Evolutionary conservation across 305 asterid species (phyloP).

Genomic region (Plantago coronopus): DNA sequence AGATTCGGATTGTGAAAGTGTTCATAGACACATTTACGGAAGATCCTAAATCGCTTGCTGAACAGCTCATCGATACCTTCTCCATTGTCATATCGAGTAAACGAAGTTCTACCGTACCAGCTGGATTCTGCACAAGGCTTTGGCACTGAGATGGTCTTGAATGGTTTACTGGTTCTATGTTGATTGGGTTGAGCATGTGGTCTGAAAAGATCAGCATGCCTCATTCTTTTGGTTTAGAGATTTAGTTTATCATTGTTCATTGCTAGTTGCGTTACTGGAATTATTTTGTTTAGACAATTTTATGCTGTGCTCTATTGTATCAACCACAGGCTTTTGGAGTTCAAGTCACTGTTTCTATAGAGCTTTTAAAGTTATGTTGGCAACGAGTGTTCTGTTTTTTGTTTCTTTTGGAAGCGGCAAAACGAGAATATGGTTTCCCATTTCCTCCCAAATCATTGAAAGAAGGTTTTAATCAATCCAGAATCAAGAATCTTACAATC

Average conservation of each 20-base stretch:
- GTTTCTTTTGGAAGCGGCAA: too few relatives aligned
- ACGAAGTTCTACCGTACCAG: constrained; percentile 43
- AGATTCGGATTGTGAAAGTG: constrained; percentile 61
- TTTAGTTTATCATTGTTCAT: constrained; percentile 22
- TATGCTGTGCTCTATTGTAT: too few relatives aligned
- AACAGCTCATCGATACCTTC: constrained; percentile 71
- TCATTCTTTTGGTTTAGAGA: constrained; percentile 30
- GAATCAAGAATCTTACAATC: constrained; percentile 76
- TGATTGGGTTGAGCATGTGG: constrained; percentile 15
- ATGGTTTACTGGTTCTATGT: not conserved
- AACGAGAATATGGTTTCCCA: too few relatives aligned
- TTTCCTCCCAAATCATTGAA: too few relatives aligned
- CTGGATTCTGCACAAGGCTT: constrained; percentile 78
- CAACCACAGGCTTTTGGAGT: too few relatives aligned
- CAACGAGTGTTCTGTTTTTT: too few relatives aligned
- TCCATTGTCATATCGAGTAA: constrained; percentile 54
- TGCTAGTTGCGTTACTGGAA: constrained; percentile 17
- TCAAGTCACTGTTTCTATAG: too few relatives aligned
- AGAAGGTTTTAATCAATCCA: constrained; percentile 22
- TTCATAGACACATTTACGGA: constrained; percentile 64
- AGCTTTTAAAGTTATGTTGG: too few relatives aligned
- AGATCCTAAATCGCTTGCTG: constrained; percentile 80
- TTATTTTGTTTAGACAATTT: not conserved
- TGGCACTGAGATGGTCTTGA: constrained; percentile 53
- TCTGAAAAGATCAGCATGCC: constrained; percentile 13